Evolutionary conservation across 768 basidiomycete genomes (phyloP).

Genomic region (Xerocomus spinulosus): DNA sequence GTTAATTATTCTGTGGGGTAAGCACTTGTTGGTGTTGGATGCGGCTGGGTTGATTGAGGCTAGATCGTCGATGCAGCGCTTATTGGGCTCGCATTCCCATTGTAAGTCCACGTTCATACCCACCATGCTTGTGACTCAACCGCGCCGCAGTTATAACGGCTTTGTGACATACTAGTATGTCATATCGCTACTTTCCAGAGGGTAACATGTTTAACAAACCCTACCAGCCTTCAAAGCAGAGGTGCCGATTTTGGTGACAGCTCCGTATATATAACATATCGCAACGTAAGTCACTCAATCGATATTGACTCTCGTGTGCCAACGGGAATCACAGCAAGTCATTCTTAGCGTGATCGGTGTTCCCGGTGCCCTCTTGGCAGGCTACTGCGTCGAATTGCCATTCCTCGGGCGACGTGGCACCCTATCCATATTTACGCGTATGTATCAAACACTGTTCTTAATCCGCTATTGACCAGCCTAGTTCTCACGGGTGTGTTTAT

Average conservation of each 20-base stretch:
- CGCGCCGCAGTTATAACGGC: constrained; percentile 40
- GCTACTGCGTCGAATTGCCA: constrained; percentile 49
- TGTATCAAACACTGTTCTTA: constrained; percentile 1
- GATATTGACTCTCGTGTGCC: not conserved
- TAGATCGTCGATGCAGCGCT: constrained; percentile 40
- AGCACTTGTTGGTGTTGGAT: not conserved
- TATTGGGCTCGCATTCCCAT: constrained; percentile 72
- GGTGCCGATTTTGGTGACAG: constrained; percentile 69
- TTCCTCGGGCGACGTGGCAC: constrained; percentile 51
- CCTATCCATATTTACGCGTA: constrained; percentile 46
- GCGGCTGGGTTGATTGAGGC: not conserved
- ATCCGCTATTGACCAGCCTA: constrained; percentile 6
- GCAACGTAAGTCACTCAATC: constrained; percentile 45
- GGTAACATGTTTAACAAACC: not conserved
- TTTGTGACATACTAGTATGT: constrained; percentile 50
- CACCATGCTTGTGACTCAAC: not conserved
- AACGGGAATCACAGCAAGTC: constrained; percentile 37
- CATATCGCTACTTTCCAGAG: not conserved
- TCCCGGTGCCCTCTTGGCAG: constrained; percentile 54
- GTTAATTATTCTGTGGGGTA: constrained; percentile 52
- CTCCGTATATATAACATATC: constrained; percentile 66
- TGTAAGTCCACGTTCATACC: constrained; percentile 34
- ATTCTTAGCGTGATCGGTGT: constrained; percentile 55
- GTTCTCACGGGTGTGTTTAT: constrained; percentile 55
- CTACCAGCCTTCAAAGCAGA: constrained; percentile 51